phyloP scores from a whole-genome alignment of 1,139 yeast species.

The Diutina neorugosa region DNA sequence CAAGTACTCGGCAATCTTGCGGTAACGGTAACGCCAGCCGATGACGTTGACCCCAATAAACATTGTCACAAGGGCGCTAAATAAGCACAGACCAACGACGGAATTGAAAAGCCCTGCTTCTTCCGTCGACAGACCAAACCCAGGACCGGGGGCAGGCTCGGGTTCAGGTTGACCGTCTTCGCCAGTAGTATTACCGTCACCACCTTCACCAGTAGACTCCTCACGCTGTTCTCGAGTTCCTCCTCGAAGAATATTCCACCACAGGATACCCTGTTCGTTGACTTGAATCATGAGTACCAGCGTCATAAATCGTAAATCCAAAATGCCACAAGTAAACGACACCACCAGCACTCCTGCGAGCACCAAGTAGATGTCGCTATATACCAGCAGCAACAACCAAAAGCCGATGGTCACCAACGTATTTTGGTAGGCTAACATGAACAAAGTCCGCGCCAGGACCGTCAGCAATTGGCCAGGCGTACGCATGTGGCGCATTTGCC shows the following conservation, averaged over 20 bases:
- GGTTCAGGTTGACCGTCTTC: conserved; percentile 6
- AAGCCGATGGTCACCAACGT: conserved; percentile 55
- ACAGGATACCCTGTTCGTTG: conserved; percentile 55
- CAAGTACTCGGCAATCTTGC: conserved; percentile 43
- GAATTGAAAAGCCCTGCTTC: conserved; percentile 49
- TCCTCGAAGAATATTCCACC: conserved; percentile 49
- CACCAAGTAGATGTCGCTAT: conserved; percentile 49
- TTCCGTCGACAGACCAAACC: conserved; percentile 15
- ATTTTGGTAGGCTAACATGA: conserved; percentile 47
- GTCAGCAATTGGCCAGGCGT: conserved; percentile 66
- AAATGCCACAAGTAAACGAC: conserved; percentile 58
- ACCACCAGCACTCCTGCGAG: conserved; percentile 60
- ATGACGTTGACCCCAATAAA: conserved; percentile 46
- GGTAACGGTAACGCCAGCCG: conserved; percentile 49
- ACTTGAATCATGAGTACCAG: conserved; percentile 60
- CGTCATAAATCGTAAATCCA: conserved; percentile 68
- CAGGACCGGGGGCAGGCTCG: neutral
- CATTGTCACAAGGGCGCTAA: conserved; percentile 44
- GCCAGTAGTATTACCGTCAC: conserved; percentile 7
- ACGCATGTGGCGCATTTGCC: conserved; percentile 58
- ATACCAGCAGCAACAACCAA: conserved; percentile 44
- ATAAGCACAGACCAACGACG: conserved; percentile 51
- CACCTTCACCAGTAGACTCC: conserved; percentile 7
- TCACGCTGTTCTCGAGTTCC: conserved; percentile 15
- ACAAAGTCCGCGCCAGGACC: conserved; percentile 15